Percentiles rank a stretch among this genome's conserved stretches.
phyloP scores from a whole-genome alignment of 352 stramenopile genomes.

The Phytophthora crassamura region DNA sequence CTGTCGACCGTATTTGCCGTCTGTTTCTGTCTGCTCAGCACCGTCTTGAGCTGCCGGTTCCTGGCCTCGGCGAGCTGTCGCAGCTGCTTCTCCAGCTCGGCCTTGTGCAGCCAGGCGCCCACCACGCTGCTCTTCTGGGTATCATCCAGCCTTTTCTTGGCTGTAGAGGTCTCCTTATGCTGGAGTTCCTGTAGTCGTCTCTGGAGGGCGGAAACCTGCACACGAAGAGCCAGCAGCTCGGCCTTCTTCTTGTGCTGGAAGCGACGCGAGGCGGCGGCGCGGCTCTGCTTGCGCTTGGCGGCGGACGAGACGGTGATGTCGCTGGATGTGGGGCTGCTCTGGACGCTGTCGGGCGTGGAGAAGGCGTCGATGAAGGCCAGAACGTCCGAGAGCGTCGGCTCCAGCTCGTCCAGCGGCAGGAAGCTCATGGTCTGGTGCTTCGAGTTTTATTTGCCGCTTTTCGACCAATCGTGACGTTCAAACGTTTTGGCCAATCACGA shows the following conservation, averaged over 20 bases:
- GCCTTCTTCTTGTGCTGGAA: conserved; percentile 33
- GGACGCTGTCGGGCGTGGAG: neutral
- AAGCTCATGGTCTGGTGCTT: conserved; percentile 13
- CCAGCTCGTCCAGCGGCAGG: conserved; percentile 23
- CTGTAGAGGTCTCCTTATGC: neutral
- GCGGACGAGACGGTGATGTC: too few species aligned
- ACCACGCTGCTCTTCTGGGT: conserved; percentile 12
- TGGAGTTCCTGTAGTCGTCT: conserved; percentile 13
- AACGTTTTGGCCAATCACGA: too few species aligned
- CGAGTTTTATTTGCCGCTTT: too few species aligned
- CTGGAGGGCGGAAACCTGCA: conserved; percentile 7
- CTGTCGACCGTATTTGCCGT: conserved; percentile 1
- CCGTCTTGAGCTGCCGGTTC: conserved; percentile 19
- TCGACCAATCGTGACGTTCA: too few species aligned
- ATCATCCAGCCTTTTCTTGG: conserved; percentile 2
- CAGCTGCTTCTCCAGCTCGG: conserved; percentile 14
- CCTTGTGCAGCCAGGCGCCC: neutral
- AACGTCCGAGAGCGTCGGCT: conserved; percentile 23
- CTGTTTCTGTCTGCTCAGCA: conserved; percentile 12
- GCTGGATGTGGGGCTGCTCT: neutral
- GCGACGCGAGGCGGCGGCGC: conserved; percentile 22
- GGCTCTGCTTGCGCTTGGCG: conserved; percentile 12
- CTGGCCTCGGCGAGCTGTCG: conserved; percentile 1
- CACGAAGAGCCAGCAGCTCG: conserved; percentile 16
- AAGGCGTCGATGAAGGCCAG: conserved; percentile 29